Percentiles rank a stretch among this genome's conserved stretches.
Conservation (phyloP, 164 flowering plant genomes). For the Paratinospora sagittata region DNA sequence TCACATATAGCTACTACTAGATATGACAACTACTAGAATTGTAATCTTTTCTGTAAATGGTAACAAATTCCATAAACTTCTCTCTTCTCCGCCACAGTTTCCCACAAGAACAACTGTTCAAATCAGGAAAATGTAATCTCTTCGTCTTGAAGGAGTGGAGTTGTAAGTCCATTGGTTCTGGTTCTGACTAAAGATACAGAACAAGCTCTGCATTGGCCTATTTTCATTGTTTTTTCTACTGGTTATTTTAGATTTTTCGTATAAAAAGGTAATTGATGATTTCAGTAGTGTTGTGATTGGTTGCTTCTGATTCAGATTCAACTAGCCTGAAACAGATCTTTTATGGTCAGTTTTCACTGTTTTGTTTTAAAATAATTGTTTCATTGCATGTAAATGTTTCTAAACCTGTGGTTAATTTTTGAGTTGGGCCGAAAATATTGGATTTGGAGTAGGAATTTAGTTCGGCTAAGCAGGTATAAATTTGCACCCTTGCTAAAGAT, state of each 20-base stretch:
- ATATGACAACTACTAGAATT: too few relatives aligned
- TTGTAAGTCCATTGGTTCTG: neutral
- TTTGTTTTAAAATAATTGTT: too few relatives aligned
- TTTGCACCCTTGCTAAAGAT: neutral
- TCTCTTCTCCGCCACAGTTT: too few relatives aligned
- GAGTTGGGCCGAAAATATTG: neutral
- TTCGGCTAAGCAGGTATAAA: neutral
- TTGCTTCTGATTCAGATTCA: neutral
- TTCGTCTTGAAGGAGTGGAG: neutral
- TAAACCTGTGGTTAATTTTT: neutral
- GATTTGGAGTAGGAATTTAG: neutral
- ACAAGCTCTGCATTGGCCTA: neutral
- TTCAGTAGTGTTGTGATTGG: neutral
- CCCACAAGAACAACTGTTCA: neutral
- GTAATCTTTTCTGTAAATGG: too few relatives aligned
- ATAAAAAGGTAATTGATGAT: neutral
- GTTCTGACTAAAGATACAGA: neutral
- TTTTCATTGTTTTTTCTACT: neutral
- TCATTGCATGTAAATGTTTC: neutral
- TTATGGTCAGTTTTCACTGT: neutral
- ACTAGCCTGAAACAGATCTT: neutral
- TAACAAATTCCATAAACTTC: too few relatives aligned
- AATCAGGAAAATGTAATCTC: neutral
- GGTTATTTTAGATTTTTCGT: neutral
- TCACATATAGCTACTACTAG: too few relatives aligned